Percentiles rank a stretch among this genome's conserved stretches.
phyloP scores from a whole-genome alignment of 257 asterid species.

The Lavandula angustifolia region DNA sequence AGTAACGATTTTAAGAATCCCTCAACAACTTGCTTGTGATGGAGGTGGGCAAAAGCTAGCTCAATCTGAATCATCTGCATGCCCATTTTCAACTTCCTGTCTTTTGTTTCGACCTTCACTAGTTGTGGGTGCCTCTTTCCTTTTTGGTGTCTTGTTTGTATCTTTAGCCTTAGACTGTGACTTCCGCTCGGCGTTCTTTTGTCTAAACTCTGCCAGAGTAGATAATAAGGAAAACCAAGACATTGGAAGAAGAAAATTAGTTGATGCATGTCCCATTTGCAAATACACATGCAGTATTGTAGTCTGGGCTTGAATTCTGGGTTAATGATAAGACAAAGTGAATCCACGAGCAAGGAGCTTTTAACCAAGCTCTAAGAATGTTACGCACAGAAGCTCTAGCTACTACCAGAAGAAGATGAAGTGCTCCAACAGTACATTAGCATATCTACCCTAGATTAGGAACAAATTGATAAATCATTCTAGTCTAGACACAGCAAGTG shows the following conservation, averaged over 20 bases:
- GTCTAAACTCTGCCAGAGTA: conserved; percentile 58
- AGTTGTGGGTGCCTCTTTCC: conserved; percentile 46
- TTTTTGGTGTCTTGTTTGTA: conserved; percentile 42
- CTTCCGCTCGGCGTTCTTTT: conserved; percentile 63
- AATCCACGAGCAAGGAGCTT: conserved; percentile 4
- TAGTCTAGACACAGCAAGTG: conserved; percentile 6
- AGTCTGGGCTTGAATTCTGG: not conserved
- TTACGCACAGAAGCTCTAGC: conserved; percentile 21
- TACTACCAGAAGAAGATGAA: not conserved
- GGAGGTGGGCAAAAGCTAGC: not conserved
- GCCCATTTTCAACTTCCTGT: conserved; percentile 40
- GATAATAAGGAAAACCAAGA: not conserved
- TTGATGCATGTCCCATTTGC: not conserved
- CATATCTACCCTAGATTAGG: not conserved
- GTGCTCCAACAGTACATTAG: not conserved
- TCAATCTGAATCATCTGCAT: conserved; percentile 37
- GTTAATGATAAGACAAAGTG: not conserved
- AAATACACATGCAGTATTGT: not conserved
- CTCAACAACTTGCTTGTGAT: conserved; percentile 16
- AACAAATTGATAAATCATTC: not conserved
- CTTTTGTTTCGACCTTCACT: conserved; percentile 35
- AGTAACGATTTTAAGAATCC: conserved; percentile 8
- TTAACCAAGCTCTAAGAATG: conserved; percentile 20
- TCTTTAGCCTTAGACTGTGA: conserved; percentile 49
- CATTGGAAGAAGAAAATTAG: not conserved